Percentiles rank a stretch among this genome's conserved stretches.
Evolutionary conservation across 2,329 filamentous ascomycete species (phyloP).

Genomic region (Penicillium sp.): DNA sequence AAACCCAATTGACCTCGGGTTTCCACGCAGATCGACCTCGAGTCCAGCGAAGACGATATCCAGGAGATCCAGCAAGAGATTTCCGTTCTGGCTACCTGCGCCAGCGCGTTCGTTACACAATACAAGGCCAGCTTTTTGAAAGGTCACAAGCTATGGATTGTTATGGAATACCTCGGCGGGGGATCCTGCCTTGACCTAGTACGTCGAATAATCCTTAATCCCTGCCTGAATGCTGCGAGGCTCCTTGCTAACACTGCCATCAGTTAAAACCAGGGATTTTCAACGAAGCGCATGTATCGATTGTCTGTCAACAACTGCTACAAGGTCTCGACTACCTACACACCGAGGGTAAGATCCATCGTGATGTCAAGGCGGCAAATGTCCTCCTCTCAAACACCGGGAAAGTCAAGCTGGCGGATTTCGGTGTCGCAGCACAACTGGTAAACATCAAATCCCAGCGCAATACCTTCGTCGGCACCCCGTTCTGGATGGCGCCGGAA

Average conservation of each 20-base stretch:
- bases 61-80: conserved; percentile 98
- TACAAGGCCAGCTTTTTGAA: conserved; percentile 97
- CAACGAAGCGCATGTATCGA: conserved; percentile 86
- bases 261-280: conserved; percentile 90
- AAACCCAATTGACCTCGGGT: conserved; percentile 18
- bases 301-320: conserved; percentile 90
- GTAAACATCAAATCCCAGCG: conserved; percentile 97
- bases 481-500: conserved; percentile 96
- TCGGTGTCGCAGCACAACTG: conserved; percentile 93
- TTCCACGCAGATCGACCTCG: conserved; percentile 81
- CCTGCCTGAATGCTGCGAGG: background rate
- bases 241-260: conserved; percentile 24
- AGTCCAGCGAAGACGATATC: conserved; percentile 98
- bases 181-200: conserved; percentile 94
- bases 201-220: conserved; percentile 36
- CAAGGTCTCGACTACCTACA: conserved; percentile 92
- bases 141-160: conserved; percentile 97
- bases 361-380: conserved; percentile 96
- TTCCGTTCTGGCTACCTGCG: conserved; percentile 90
- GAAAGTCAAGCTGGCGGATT: conserved; percentile 94
- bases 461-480: conserved; percentile 96
- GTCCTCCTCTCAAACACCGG: conserved; percentile 88
- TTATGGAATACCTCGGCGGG: conserved; percentile 97
- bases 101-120: conserved; percentile 90
- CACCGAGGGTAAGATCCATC: conserved; percentile 90